A percentile compares a stretch with the other conserved stretches of the same genome.
These are phyloP conservation scores for Tricholoma terreum DNA, from an alignment of 768 basidiomycete genomes.

Conservation along the genomic window DNA sequence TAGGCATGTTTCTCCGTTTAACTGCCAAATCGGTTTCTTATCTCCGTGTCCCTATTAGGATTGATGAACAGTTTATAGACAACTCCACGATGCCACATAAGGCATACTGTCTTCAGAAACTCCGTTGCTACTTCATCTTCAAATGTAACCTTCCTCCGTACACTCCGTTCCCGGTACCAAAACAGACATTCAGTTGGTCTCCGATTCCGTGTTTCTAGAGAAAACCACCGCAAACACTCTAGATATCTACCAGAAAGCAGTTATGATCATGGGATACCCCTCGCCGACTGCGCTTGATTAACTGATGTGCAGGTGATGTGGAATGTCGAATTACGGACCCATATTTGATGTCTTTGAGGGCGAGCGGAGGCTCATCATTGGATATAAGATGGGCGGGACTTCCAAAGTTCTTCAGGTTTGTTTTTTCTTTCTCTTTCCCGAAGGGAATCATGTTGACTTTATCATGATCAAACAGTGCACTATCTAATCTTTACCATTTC, in stretches of 20 bases:
- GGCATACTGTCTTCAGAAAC: constrained; percentile 90
- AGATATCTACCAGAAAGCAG: constrained; percentile 78
- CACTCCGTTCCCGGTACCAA: too few relatives aligned
- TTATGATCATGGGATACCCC: background rate
- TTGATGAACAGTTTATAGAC: constrained; percentile 90
- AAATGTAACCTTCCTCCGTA: too few relatives aligned
- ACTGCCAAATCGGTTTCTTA: too few relatives aligned
- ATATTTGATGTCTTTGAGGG: constrained; percentile 97
- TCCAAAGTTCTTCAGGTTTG: constrained; percentile 72
- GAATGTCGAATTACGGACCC: constrained; percentile 86
- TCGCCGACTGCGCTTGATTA: too few relatives aligned
- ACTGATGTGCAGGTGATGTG: constrained; percentile 58
- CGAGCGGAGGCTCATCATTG: constrained; percentile 92
- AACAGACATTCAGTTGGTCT: too few relatives aligned
- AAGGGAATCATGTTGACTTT: background rate
- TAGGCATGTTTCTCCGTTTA: constrained; percentile 31
- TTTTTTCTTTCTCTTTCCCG: background rate
- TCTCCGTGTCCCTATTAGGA: constrained; percentile 48
- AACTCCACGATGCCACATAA: constrained; percentile 68
- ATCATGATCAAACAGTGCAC: constrained; percentile 48
- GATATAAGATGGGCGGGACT: constrained; percentile 94
- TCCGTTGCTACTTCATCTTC: too few relatives aligned
- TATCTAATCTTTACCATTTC: constrained; percentile 96
- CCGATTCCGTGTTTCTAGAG: too few relatives aligned
- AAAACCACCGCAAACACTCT: constrained; percentile 92